Percentiles rank a stretch among this genome's conserved stretches.
These are phyloP conservation scores for Ulota crispa DNA, from an alignment of 225 moss, liverwort and hornwort species.

Conservation along the genomic window DNA sequence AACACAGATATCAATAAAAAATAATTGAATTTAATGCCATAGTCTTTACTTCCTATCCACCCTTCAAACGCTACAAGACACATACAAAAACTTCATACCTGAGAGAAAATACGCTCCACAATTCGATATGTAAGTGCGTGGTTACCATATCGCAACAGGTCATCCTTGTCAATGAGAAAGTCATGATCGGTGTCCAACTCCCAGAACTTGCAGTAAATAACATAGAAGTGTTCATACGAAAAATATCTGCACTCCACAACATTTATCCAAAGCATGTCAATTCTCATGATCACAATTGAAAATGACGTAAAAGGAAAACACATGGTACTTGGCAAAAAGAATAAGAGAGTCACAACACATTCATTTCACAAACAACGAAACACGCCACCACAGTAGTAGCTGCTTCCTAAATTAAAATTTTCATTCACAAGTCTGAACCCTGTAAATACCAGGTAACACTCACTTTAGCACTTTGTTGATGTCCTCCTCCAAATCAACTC, in stretches of 20 bases:
- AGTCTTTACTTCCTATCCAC: neutral
- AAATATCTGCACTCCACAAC: constrained; percentile 83
- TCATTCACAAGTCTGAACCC: neutral
- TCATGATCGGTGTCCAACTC: constrained; percentile 95
- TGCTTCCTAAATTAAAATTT: neutral
- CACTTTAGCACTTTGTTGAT: constrained; percentile 94
- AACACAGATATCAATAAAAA: neutral
- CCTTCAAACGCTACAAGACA: neutral
- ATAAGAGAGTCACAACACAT: neutral
- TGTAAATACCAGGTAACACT: constrained; percentile 22
- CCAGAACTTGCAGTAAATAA: constrained; percentile 98
- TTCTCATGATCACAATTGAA: neutral
- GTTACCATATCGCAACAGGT: constrained; percentile 91
- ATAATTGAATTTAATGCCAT: neutral
- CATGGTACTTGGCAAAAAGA: neutral
- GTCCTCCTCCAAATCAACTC: constrained; percentile 94
- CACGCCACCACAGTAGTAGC: neutral
- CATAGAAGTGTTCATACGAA: constrained; percentile 97
- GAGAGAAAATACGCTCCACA: constrained; percentile 95
- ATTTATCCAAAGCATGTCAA: constrained; percentile 17
- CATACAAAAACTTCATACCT: constrained; percentile 60
- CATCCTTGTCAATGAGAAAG: constrained; percentile 87
- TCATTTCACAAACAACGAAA: neutral
- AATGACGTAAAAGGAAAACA: neutral
- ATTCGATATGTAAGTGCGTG: constrained; percentile 94